Conservation (phyloP, 169 alveolate genomes). For the Plasmodium malariae region DNA sequence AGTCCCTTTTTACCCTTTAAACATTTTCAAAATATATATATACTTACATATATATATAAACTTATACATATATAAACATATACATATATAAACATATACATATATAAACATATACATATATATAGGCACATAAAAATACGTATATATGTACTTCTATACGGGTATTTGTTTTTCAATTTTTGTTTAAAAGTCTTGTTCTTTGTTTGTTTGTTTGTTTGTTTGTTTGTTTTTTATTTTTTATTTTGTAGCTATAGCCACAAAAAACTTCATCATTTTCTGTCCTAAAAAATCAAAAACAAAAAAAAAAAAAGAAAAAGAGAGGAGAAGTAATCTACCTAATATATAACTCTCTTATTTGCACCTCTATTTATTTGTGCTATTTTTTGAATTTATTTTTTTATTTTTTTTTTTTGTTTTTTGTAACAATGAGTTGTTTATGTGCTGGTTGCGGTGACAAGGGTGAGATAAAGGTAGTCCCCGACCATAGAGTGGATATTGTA, state of each 20-base stretch:
- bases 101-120: too few relatives aligned
- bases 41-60: too few relatives aligned
- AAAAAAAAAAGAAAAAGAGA: neutral
- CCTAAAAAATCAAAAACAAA: neutral
- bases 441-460: constrained; percentile 63
- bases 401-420: constrained; percentile 17
- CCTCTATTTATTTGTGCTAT: constrained; percentile 7
- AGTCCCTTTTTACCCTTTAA: neutral
- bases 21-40: constrained; percentile 11
- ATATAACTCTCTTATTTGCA: constrained; percentile 21
- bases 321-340: neutral
- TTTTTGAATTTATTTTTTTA: neutral
- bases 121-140: constrained; percentile 2
- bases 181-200: neutral
- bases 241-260: neutral
- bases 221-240: neutral
- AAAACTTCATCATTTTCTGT: neutral
- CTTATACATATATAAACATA: too few relatives aligned
- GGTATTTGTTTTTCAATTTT: constrained; percentile 1
- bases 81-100: too few relatives aligned
- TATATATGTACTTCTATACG: neutral
- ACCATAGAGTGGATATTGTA: constrained; percentile 45
- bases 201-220: neutral
- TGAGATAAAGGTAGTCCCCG: constrained; percentile 44
- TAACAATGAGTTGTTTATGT: constrained; percentile 57